phyloP scores from a whole-genome alignment of 2,329 filamentous ascomycete species.

The Hypoxylon sp. region DNA sequence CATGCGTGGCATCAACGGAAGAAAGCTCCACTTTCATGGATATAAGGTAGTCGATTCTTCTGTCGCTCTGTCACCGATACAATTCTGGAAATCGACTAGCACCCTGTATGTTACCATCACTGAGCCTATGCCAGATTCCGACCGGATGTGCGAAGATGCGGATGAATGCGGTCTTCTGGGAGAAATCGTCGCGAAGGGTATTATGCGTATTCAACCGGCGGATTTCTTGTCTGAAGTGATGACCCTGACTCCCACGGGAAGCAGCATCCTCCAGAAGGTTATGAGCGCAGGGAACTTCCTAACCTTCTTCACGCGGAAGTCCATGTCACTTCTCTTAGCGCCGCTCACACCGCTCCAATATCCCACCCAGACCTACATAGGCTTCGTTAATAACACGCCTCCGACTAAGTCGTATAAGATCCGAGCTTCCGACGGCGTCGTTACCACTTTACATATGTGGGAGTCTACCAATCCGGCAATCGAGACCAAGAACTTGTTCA shows the following conservation, averaged over 20 bases:
- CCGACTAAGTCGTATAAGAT: constrained; percentile 61
- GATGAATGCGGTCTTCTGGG: constrained; percentile 59
- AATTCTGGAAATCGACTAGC: constrained; percentile 73
- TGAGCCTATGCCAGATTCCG: constrained; percentile 48
- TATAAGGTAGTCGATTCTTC: constrained; percentile 73
- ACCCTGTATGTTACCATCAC: constrained; percentile 73
- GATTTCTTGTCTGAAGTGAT: constrained; percentile 69
- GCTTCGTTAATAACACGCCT: constrained; percentile 66
- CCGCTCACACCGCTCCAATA: constrained; percentile 70
- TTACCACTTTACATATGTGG: constrained; percentile 69
- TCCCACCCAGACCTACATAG: constrained; percentile 61
- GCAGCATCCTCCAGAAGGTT: constrained; percentile 59
- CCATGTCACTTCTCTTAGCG: constrained; percentile 65
- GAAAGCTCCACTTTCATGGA: constrained; percentile 69
- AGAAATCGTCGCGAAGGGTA: constrained; percentile 68
- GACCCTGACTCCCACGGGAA: constrained; percentile 66
- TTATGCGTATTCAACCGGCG: constrained; percentile 66
- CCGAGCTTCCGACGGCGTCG: constrained; percentile 65
- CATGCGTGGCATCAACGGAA: constrained; percentile 67
- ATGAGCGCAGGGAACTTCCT: constrained; percentile 65
- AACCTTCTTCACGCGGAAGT: constrained; percentile 68
- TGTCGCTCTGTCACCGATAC: constrained; percentile 66
- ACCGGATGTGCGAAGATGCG: constrained; percentile 45
- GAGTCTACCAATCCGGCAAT: constrained; percentile 60
- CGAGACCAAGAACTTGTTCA: constrained; percentile 65